Percentiles rank a stretch among this genome's conserved stretches.
Evolutionary conservation across 352 stramenopile species (phyloP).

Genomic region (Pythium aquatile): DNA sequence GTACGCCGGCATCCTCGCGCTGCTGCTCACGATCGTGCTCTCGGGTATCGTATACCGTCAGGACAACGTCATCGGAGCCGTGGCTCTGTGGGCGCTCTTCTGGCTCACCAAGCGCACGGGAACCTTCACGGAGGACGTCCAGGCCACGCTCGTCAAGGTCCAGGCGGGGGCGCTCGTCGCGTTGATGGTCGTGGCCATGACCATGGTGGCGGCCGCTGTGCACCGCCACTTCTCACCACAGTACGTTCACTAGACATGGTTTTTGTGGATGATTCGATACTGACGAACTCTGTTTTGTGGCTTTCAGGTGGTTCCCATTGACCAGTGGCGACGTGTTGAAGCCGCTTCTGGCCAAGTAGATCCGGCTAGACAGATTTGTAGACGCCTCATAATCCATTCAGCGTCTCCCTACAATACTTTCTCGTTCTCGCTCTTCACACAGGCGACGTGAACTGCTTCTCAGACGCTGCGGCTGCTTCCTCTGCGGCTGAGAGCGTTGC

Average conservation of each 20-base stretch:
- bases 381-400: background rate
- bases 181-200: conserved; percentile 12
- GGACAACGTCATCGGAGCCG: conserved; percentile 52
- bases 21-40: conserved; percentile 45
- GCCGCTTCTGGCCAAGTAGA: conserved; percentile 13
- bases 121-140: conserved; percentile 7
- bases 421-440: conserved; percentile 4
- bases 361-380: background rate
- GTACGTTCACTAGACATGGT: conserved; percentile 2
- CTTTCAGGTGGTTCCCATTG: conserved; percentile 9
- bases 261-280: background rate
- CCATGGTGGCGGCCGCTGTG: background rate
- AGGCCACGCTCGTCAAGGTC: conserved; percentile 13
- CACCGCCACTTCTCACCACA: conserved; percentile 17
- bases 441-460: conserved; percentile 10
- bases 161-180: conserved; percentile 15
- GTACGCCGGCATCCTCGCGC: conserved; percentile 46
- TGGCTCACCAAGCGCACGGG: conserved; percentile 44
- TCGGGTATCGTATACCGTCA: conserved; percentile 43
- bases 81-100: conserved; percentile 50
- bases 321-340: conserved; percentile 15
- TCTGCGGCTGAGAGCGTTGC: conserved; percentile 4
- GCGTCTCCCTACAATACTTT: background rate
- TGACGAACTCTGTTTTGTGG: background rate
- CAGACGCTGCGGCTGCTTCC: conserved; percentile 14